These are phyloP conservation scores for Chalaropsis ovoidea DNA, from an alignment of 2,329 filamentous ascomycete species.

Conservation along the genomic window DNA sequence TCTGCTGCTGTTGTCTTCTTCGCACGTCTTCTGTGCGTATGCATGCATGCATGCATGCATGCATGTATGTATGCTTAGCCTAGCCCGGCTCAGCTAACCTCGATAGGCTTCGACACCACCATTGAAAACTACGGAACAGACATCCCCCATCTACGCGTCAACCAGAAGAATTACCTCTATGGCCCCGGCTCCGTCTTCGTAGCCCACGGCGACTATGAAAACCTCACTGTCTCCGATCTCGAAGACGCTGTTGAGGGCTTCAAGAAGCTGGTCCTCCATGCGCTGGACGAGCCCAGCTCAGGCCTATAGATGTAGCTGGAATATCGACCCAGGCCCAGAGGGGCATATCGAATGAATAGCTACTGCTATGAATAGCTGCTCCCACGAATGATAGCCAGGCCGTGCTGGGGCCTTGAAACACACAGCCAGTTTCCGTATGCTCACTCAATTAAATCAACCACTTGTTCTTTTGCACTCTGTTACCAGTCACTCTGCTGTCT, in stretches of 20 bases:
- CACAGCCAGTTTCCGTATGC: no score
- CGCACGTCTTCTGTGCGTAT: not conserved
- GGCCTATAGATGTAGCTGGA: not conserved
- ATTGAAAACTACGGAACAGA: constrained; percentile 92
- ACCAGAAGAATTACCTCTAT: constrained; percentile 57
- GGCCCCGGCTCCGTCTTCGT: constrained; percentile 69
- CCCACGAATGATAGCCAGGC: no score
- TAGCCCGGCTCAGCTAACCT: not conserved
- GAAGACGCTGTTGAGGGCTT: constrained; percentile 72
- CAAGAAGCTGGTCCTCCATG: constrained; percentile 55
- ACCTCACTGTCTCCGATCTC: constrained; percentile 62
- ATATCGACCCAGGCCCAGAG: not conserved
- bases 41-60: no score
- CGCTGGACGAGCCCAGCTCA: constrained; percentile 31
- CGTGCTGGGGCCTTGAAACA: no score
- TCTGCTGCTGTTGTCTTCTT: not conserved
- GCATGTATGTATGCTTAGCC: no score
- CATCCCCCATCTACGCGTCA: constrained; percentile 63
- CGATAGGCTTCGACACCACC: constrained; percentile 62
- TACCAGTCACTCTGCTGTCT: not conserved
- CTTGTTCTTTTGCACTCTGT: no score
- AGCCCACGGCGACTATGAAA: constrained; percentile 77
- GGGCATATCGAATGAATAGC: not conserved
- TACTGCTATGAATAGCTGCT: no score
- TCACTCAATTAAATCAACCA: no score